These are phyloP conservation scores for Hordeum vulgare DNA, from an alignment of 176 grass and related monocot species.

Conservation along the genomic window MorexV3_pseudomolecules_assembly NC_058523.1:39803351-39803850, in stretches of 20 bases:
- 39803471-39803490: background rate
- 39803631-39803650: constrained; percentile 97
- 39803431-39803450: background rate
- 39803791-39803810: constrained; percentile 94
- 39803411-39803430: background rate
- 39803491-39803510: background rate
- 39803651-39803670: constrained; percentile 95
- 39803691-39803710: constrained; percentile 9
- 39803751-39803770: constrained; percentile 80
- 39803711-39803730: constrained; percentile 4
- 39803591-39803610: constrained; percentile 68
- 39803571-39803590: constrained; percentile 95
- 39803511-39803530: constrained; percentile 17
- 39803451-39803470: background rate
- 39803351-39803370: background rate
- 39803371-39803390: background rate
- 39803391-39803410: background rate
- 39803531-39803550: constrained; percentile 14
- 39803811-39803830: constrained; percentile 95
- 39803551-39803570: constrained; percentile 48
- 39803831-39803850: constrained; percentile 95
- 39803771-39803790: constrained; percentile 87
- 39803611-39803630: constrained; percentile 89
- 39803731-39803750: constrained; percentile 14
- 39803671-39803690: constrained; percentile 24